Evolutionary conservation across 768 basidiomycete species (phyloP).

Genomic region (Megacollybia marginata): DNA sequence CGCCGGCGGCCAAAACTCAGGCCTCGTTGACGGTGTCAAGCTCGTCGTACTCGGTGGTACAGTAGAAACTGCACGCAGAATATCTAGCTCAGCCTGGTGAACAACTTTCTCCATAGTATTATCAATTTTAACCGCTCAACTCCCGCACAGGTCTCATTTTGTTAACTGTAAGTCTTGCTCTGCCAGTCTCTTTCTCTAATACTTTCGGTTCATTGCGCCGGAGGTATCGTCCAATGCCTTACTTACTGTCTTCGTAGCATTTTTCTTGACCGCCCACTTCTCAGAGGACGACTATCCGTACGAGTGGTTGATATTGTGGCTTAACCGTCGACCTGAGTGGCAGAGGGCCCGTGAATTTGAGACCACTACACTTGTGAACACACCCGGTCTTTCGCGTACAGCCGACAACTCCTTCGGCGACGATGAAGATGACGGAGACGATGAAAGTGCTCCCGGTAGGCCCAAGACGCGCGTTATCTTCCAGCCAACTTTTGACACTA

Average conservation of each 20-base stretch:
- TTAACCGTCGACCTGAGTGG: conserved; percentile 79
- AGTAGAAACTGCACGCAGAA: conserved; percentile 77
- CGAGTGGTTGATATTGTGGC: conserved; percentile 90
- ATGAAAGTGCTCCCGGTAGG: conserved; percentile 44
- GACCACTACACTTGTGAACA: conserved; percentile 71
- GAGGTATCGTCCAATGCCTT: not conserved
- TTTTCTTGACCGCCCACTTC: conserved; percentile 88
- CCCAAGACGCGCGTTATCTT: conserved; percentile 78
- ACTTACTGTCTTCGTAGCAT: conserved; percentile 34
- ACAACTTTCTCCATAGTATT: conserved; percentile 11
- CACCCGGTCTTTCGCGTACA: conserved; percentile 44
- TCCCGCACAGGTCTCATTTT: conserved; percentile 60
- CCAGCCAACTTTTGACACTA: conserved; percentile 83
- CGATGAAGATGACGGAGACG: conserved; percentile 47
- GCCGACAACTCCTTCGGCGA: conserved; percentile 50
- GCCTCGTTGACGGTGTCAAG: conserved; percentile 84
- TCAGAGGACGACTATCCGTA: conserved; percentile 87
- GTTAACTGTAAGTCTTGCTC: conserved; percentile 63
- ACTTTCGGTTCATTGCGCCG: not conserved
- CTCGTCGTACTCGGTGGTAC: conserved; percentile 85
- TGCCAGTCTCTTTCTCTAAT: not conserved
- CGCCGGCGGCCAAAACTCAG: conserved; percentile 65
- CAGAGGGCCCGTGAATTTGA: conserved; percentile 86
- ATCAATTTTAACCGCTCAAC: conserved; percentile 7
- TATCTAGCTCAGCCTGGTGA: conserved; percentile 78